Evolutionary conservation across 1,284 basidiomycete genomes (phyloP), one percentile per base, ranked within the genome.

Genomic region (Malassezia sympodialis): DNA sequence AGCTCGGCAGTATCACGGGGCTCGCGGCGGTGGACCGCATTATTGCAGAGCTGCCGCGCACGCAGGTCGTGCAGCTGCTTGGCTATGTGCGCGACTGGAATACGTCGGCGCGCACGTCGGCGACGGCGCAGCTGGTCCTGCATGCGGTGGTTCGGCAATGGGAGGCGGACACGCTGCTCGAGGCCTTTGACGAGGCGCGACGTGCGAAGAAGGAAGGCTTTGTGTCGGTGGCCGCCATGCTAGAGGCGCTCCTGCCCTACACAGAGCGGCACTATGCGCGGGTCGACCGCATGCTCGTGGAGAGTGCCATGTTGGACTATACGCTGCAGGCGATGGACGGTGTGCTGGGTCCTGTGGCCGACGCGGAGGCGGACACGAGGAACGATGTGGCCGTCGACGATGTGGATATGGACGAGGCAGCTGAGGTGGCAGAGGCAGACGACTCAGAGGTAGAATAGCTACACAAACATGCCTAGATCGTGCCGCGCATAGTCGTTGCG

Each of bases 221-320:
- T 50, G 55, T 11, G 17, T 65, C 67, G 47, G 46, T 74, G 17
- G 59, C 52, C 0, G 87, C 90, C 56, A 75, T 94, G 53, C 76
- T 96, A 5, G 88, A 91, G 43, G 85, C 83, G 2, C 77, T 96
- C 51, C 81, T 96, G 51, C 89, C 93, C 8, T 98, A 98, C 75
- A 93, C 90, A 10, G 88, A 93, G 73, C 81, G 93, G 43, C 93
- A 98, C 76, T 82, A 91, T 43, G 77, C 82, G 27, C 80, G 93
- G 58, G 82, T 91, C 72, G 89, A 94, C 62, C 82, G 84, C 65
- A 78, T 93, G 55, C 80, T 93, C 39, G 87, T 93, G 76, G 93
- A 96, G 72, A 90, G 87, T 72, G 91, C 88, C 67, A 84, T 94
- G 64, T 81, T 96, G 51, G 91, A 96, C 74, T 94, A 88, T 65